Conservation (phyloP, 305 asterid species). For the Fraxinus dipetala region DNA sequence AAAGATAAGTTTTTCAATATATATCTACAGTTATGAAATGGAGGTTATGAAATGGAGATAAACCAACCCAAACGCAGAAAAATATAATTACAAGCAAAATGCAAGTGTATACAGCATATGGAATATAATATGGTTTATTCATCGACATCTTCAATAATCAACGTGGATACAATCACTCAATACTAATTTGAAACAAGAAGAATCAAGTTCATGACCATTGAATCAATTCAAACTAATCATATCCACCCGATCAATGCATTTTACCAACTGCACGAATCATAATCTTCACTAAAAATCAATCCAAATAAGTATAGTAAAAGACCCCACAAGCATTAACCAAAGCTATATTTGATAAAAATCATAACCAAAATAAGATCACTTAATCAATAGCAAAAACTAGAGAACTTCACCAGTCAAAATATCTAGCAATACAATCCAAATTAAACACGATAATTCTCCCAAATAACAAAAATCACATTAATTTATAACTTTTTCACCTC, state of each 20-base stretch:
- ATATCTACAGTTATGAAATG: background rate
- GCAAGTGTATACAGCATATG: background rate
- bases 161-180: background rate
- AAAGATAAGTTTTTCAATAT: background rate
- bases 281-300: background rate
- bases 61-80: background rate
- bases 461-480: background rate
- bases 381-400: background rate
- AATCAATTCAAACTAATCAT: background rate
- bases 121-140: background rate
- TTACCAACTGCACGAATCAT: background rate
- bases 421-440: background rate
- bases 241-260: background rate
- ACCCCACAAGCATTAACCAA: background rate
- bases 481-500: background rate
- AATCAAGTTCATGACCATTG: background rate
- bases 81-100: background rate
- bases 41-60: background rate
- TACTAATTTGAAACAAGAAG: background rate
- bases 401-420: background rate
- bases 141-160: background rate
- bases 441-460: background rate
- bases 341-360: background rate
- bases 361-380: background rate
- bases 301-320: background rate